Evolutionary conservation across 2,329 filamentous ascomycete genomes (phyloP), one percentile per base, ranked within the genome.

Genomic region (Alternaria ethzedia): DNA sequence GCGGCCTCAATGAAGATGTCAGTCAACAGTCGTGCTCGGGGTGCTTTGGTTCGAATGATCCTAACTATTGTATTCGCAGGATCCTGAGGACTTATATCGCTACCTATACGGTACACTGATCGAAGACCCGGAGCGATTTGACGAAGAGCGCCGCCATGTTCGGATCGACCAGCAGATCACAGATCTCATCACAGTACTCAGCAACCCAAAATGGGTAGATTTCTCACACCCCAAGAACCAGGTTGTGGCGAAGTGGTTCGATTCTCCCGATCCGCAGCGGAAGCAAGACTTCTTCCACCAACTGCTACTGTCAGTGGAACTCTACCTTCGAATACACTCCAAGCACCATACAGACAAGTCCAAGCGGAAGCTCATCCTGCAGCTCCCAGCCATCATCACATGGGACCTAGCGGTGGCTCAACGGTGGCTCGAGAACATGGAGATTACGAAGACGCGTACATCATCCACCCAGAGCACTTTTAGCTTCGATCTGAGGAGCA

Each of bases 231-330:
- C 86, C 5, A 87, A 87, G 72, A 92, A 93, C 71, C 91, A 94
- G 72, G 89, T 93, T 21, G 87, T 90, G 23, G 91, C 91, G 4
- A 88, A 89, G 57, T 93, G 90, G 78, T 90, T 93, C 63, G 89
- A 84, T 59, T 82, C 85, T 36, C 82, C 83, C 17, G 89, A 90
- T 68, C 82, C 85, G 49, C 79, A 83, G 17, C 84, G 85, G 63
- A 91, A 90, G 70, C 85, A 86, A 63, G 85, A 85, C 25, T 93
- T 94, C 80, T 93, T 92, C 76, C 90, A 92, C 75, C 91, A 94
- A 78, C 81, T 94, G n/a, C 83, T 94, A 4, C 85, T 94, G 45
- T 90, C 89, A 66, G 83, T 91, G 52, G 91, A 94, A 78, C 83
- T 94, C 6, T 88, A 92, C 72, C 78, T 91, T 61, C 87, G 91